These are phyloP conservation scores for Arthrobotrys iridis DNA, from an alignment of 2,329 filamentous ascomycete genomes.

Conservation along the genomic window DNA sequence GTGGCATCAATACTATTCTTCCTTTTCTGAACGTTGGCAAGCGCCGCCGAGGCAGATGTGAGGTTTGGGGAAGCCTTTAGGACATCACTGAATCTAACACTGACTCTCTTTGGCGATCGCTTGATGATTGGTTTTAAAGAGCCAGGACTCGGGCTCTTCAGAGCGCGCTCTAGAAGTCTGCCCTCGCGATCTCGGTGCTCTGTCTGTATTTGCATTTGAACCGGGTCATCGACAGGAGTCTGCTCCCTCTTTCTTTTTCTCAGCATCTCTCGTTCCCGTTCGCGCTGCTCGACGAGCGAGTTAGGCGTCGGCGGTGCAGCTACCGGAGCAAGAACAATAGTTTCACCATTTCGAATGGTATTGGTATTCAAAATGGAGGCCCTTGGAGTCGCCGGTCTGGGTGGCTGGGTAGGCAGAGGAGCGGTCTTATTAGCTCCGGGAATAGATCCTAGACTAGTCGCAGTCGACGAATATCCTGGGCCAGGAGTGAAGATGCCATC, in stretches of 20 bases:
- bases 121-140: slow-evolving; percentile 43
- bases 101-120: slow-evolving; percentile 41
- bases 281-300: not conserved
- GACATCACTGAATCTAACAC: slow-evolving; percentile 35
- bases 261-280: slow-evolving; percentile 38
- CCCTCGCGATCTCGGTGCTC: slow-evolving; percentile 42
- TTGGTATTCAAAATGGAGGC: slow-evolving; percentile 16
- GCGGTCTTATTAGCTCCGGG: slow-evolving; percentile 12
- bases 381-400: slow-evolving; percentile 39
- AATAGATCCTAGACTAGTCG: slow-evolving; percentile 40
- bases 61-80: slow-evolving; percentile 20
- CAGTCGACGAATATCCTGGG: slow-evolving; percentile 46
- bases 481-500: slow-evolving; percentile 50
- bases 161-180: slow-evolving; percentile 1
- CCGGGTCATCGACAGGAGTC: slow-evolving; percentile 34
- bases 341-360: slow-evolving; percentile 10
- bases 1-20: slow-evolving; percentile 30
- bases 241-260: slow-evolving; percentile 48
- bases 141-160: slow-evolving; percentile 44
- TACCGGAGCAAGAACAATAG: not conserved
- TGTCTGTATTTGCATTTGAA: slow-evolving; percentile 41
- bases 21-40: slow-evolving; percentile 21
- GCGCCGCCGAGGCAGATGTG: not conserved
- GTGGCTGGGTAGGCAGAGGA: slow-evolving; percentile 22
- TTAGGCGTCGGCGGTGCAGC: slow-evolving; percentile 3